These are phyloP conservation scores for Davidsoniella virescens DNA, from an alignment of 2,329 filamentous ascomycete species.

Conservation along the genomic window DNA sequence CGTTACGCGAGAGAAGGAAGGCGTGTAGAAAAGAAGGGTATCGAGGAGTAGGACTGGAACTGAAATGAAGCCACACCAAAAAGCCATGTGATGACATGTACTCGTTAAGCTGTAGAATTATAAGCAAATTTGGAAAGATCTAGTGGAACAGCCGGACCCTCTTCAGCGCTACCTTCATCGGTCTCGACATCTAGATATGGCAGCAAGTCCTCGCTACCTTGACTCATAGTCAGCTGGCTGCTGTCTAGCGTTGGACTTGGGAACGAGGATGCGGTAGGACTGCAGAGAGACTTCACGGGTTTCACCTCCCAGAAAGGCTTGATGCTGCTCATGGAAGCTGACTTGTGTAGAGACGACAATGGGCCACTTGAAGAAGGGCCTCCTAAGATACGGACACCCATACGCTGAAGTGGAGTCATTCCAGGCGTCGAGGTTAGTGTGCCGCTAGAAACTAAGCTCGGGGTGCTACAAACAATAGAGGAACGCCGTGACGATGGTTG, in stretches of 20 bases:
- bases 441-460: slow-evolving; percentile 8
- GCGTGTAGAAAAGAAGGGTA: neutral
- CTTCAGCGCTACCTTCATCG: slow-evolving; percentile 18
- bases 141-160: neutral
- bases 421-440: slow-evolving; percentile 23
- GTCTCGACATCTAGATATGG: slow-evolving; percentile 35
- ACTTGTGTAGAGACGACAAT: neutral
- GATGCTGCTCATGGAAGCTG: slow-evolving; percentile 4
- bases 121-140: slow-evolving; percentile 10
- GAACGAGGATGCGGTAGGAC: neutral
- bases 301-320: slow-evolving; percentile 9
- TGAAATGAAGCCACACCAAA: neutral
- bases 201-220: slow-evolving; percentile 42
- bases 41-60: too few species aligned
- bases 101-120: neutral
- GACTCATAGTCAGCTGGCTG: neutral
- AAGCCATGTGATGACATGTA: neutral
- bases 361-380: neutral
- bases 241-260: neutral
- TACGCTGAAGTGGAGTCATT: slow-evolving; percentile 37
- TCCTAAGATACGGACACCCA: slow-evolving; percentile 30
- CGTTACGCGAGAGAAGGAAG: neutral
- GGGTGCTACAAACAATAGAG: slow-evolving; percentile 18
- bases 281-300: slow-evolving; percentile 1
- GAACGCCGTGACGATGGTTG: slow-evolving; percentile 20